Conservation (phyloP, 805 yeast genomes). For the Myxozyma mucilagina region DNA sequence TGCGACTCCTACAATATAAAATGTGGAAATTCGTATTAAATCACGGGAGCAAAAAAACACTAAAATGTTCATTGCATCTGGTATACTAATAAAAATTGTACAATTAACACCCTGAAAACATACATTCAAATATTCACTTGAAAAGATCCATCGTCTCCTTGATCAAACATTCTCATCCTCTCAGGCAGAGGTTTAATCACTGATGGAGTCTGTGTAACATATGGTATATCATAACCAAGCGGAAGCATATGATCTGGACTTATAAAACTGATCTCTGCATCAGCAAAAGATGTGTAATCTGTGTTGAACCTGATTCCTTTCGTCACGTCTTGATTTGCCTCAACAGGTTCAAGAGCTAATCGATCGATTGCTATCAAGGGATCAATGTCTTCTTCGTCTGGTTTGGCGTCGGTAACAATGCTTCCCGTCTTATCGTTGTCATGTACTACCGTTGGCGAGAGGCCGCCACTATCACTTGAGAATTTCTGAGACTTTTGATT, state of each 20-base stretch:
- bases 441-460: neutral
- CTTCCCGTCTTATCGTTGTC: neutral
- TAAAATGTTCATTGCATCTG: no score
- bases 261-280: constrained; percentile 17
- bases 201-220: neutral
- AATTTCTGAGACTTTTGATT: neutral
- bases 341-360: constrained; percentile 5
- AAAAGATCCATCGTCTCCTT: constrained; percentile 3
- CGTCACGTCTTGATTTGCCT: neutral
- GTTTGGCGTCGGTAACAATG: neutral
- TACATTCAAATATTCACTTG: neutral
- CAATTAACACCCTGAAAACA: no score
- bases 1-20: no score
- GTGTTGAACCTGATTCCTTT: neutral
- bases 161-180: neutral
- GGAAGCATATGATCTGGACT: constrained; percentile 12
- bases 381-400: neutral
- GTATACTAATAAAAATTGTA: no score
- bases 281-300: neutral
- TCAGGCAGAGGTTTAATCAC: neutral
- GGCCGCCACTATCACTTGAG: neutral
- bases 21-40: no score
- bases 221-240: constrained; percentile 10
- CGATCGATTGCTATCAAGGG: constrained; percentile 8
- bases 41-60: no score